Conservation (phyloP, 257 asterid species). For the Penstemon davidsonii region DNA sequence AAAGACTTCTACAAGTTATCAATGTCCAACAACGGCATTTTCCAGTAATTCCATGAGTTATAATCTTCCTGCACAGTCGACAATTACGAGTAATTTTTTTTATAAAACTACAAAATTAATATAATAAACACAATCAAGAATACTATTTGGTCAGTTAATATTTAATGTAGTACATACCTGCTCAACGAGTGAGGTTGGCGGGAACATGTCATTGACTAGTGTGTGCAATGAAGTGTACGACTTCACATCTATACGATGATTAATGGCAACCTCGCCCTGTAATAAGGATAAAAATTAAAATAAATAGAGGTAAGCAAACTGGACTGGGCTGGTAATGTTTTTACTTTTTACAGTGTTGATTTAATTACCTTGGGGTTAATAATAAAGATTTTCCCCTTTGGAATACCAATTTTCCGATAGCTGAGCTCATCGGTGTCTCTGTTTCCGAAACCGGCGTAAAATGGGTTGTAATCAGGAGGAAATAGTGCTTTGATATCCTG, state of each 20-base stretch:
- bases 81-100: neutral
- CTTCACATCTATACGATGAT: constrained; percentile 78
- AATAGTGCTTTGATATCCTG: constrained; percentile 99
- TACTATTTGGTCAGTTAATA: too few relatives aligned
- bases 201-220: constrained; percentile 94
- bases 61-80: constrained; percentile 49
- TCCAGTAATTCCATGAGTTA: constrained; percentile 90
- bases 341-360: neutral
- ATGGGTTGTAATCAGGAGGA: constrained; percentile 92
- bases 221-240: constrained; percentile 97
- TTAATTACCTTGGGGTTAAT: constrained; percentile 86
- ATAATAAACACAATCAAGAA: too few relatives aligned
- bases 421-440: constrained; percentile 99
- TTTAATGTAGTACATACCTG: constrained; percentile 50
- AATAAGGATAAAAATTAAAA: constrained; percentile 11
- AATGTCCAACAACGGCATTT: constrained; percentile 65
- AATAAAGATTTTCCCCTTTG: constrained; percentile 95
- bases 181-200: constrained; percentile 88
- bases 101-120: neutral
- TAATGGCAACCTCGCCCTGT: constrained; percentile 99
- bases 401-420: constrained; percentile 95
- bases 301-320: constrained; percentile 5
- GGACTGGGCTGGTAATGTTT: neutral
- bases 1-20: constrained; percentile 46
- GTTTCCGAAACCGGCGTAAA: constrained; percentile 97